Percentiles rank a stretch among this genome's conserved stretches.
Conservation (phyloP, 139 green algal genomes). For the Tetradesmus lagerheimii region DNA sequence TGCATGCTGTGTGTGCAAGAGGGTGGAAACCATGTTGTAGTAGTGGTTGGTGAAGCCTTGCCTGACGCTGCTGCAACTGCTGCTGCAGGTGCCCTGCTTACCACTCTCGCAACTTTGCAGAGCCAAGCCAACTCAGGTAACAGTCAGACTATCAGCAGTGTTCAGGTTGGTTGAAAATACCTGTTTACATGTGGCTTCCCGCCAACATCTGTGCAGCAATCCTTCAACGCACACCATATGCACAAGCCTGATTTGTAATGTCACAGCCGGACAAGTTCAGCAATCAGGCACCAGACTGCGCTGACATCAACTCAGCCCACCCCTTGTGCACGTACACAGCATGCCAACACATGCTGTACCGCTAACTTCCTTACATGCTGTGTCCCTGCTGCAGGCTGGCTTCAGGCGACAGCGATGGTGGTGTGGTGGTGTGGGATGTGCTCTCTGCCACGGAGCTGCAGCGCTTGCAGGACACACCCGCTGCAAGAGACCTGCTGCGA, state of each 20-base stretch:
- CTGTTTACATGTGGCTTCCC: background rate
- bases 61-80: background rate
- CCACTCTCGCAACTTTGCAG: conserved; percentile 67
- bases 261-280: too few relatives aligned
- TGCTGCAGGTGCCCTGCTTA: conserved; percentile 66
- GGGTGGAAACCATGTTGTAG: background rate
- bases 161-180: too few relatives aligned
- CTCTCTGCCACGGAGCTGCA: conserved; percentile 52
- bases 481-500: conserved; percentile 30
- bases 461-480: conserved; percentile 65
- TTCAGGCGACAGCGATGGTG: conserved; percentile 78
- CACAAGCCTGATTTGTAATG: too few relatives aligned
- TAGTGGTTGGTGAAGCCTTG: background rate
- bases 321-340: too few relatives aligned
- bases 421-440: conserved; percentile 86
- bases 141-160: too few relatives aligned
- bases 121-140: conserved; percentile 58
- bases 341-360: too few relatives aligned
- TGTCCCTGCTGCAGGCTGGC: conserved; percentile 68
- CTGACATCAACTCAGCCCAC: too few relatives aligned
- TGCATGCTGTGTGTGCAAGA: background rate
- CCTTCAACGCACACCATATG: background rate
- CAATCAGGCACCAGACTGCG: too few relatives aligned
- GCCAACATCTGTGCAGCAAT: background rate
- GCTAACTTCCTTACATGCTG: background rate